phyloP scores from a whole-genome alignment of 2,329 filamentous ascomycete species.

The Hypoxylon sp. region DNA sequence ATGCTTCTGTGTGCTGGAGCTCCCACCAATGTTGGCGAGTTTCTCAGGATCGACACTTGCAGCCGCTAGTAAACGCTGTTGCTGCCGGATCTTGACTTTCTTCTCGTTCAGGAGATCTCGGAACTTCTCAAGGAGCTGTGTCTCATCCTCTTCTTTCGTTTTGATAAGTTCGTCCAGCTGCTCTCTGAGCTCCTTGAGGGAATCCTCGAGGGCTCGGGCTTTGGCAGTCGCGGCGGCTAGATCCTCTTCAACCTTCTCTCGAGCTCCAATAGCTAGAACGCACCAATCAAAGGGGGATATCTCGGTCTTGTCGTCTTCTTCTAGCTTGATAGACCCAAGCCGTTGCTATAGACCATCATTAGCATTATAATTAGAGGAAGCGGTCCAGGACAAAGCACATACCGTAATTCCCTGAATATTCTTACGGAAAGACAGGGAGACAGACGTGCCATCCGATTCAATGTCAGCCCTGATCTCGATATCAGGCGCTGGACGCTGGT shows the following conservation, averaged over 20 bases:
- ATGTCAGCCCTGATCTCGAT: slow-evolving; percentile 72
- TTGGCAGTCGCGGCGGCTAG: slow-evolving; percentile 59
- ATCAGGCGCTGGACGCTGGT: slow-evolving; percentile 61
- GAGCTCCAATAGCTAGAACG: slow-evolving; percentile 65
- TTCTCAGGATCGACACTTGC: slow-evolving; percentile 58
- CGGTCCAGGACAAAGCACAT: slow-evolving; percentile 49
- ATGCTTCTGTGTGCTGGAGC: slow-evolving; percentile 42
- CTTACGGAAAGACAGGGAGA: slow-evolving; percentile 75
- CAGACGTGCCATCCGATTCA: slow-evolving; percentile 60
- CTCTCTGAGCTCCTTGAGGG: slow-evolving; percentile 68
- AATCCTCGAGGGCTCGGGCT: slow-evolving; percentile 64
- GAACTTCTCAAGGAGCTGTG: slow-evolving; percentile 76
- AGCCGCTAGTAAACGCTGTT: slow-evolving; percentile 70
- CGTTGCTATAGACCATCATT: slow-evolving; percentile 65
- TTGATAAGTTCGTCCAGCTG: slow-evolving; percentile 75
- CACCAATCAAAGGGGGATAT: slow-evolving; percentile 80
- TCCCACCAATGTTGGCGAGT: slow-evolving; percentile 50
- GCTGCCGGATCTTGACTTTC: slow-evolving; percentile 82
- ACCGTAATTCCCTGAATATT: slow-evolving; percentile 77
- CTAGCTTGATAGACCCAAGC: slow-evolving; percentile 73
- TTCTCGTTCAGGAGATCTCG: slow-evolving; percentile 80
- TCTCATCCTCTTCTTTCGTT: slow-evolving; percentile 76
- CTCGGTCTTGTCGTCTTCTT: slow-evolving; percentile 64
- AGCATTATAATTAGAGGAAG: slow-evolving; percentile 22
- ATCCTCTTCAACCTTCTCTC: slow-evolving; percentile 59